Percentiles rank a stretch among this genome's conserved stretches.
These are phyloP conservation scores for Zalerion maritima DNA, from an alignment of 495 filamentous ascomycete genomes.

Conservation along the genomic window DNA sequence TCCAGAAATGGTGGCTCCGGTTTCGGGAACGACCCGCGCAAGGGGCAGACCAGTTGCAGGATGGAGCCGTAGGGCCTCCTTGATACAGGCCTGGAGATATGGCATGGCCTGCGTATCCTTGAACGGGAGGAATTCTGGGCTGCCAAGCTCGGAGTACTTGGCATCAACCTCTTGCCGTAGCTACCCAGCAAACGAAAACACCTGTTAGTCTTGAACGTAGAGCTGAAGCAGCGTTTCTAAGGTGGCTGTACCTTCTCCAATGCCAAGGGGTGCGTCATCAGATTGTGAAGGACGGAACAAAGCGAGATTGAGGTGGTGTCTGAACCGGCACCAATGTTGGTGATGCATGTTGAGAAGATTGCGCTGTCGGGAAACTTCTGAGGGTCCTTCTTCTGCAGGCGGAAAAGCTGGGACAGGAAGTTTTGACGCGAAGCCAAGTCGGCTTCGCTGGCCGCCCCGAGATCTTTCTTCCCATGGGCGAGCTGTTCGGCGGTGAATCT, in stretches of 20 bases:
- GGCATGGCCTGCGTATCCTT: slow-evolving; percentile 26
- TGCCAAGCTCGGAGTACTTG: slow-evolving; percentile 14
- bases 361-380: neutral
- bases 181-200: too few relatives aligned
- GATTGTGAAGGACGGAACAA: slow-evolving; percentile 22
- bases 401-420: neutral
- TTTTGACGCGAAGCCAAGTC: too few relatives aligned
- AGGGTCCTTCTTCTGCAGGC: neutral
- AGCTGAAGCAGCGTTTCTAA: too few relatives aligned
- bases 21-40: slow-evolving; percentile 38
- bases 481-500: too few relatives aligned
- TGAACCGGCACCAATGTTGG: slow-evolving; percentile 14
- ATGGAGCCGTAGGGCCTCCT: slow-evolving; percentile 47
- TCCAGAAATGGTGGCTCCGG: slow-evolving; percentile 34
- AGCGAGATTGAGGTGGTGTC: slow-evolving; percentile 29
- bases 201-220: too few relatives aligned
- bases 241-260: slow-evolving; percentile 23
- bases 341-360: neutral
- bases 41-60: slow-evolving; percentile 43
- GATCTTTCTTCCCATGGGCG: too few relatives aligned
- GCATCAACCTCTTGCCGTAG: slow-evolving; percentile 23
- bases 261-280: slow-evolving; percentile 20
- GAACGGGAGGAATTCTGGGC: slow-evolving; percentile 22
- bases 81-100: slow-evolving; percentile 47
- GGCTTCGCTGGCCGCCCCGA: too few relatives aligned